Percentiles rank a stretch among this genome's conserved stretches.
phyloP scores from a whole-genome alignment of 2,329 filamentous ascomycete species.

The Claviceps maximensis region DNA sequence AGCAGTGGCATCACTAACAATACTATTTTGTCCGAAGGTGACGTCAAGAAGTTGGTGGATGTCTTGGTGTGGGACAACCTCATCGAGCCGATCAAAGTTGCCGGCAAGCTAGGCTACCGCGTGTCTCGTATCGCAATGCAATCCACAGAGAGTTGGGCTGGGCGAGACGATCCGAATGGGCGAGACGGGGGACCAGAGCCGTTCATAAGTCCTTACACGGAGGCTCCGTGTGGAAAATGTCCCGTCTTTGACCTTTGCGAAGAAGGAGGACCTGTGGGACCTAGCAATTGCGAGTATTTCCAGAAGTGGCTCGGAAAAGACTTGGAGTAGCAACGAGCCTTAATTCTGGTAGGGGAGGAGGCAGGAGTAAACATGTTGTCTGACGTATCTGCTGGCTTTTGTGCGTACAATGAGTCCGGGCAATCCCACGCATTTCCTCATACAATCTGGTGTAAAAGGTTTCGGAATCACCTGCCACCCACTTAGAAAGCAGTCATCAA shows the following conservation, averaged over 20 bases:
- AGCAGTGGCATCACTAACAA: conserved; percentile 57
- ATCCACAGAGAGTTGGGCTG: conserved; percentile 27
- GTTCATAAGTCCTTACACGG: conserved; percentile 61
- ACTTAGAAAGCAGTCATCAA: neutral
- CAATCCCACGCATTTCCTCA: too few relatives aligned
- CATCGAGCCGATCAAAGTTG: conserved; percentile 51
- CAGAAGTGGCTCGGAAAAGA: conserved; percentile 59
- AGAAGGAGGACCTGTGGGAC: conserved; percentile 80
- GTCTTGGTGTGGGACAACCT: conserved; percentile 82
- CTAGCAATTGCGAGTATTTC: conserved; percentile 85
- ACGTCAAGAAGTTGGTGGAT: conserved; percentile 76
- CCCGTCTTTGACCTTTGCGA: conserved; percentile 89
- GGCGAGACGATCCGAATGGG: conserved; percentile 23
- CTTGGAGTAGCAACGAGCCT: neutral
- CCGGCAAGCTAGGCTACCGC: conserved; percentile 37
- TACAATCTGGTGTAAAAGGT: too few relatives aligned
- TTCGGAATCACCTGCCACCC: too few relatives aligned
- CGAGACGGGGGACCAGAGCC: conserved; percentile 28
- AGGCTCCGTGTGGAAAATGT: conserved; percentile 81
- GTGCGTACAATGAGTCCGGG: neutral
- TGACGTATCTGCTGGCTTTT: neutral
- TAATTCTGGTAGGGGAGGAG: too few relatives aligned
- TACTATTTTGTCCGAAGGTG: conserved; percentile 54
- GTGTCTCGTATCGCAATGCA: conserved; percentile 36
- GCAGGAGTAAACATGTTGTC: neutral